A percentile compares a stretch with the other conserved stretches of the same genome.
These are phyloP conservation scores for Coffea eugenioides DNA, from an alignment of 257 asterid species.

Conservation along the genomic window DNA sequence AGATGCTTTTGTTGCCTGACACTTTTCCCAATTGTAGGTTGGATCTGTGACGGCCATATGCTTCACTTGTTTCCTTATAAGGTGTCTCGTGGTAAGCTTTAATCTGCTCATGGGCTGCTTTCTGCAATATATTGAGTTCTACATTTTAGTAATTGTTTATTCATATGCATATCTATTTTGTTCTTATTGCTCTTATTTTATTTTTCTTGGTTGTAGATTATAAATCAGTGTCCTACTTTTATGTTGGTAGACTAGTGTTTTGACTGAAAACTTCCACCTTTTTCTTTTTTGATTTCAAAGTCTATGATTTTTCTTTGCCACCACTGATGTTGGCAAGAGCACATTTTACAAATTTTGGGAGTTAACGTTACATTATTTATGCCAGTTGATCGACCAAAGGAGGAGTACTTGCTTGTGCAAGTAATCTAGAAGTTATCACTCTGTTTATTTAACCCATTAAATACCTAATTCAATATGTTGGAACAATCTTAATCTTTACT, in stretches of 20 bases:
- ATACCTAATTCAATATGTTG: too few relatives aligned
- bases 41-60: slow-evolving; percentile 96
- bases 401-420: neutral
- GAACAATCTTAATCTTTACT: too few relatives aligned
- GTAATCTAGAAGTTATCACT: too few relatives aligned
- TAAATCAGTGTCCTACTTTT: neutral
- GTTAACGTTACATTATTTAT: neutral
- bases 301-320: neutral
- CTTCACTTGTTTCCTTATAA: slow-evolving; percentile 81
- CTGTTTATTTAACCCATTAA: too few relatives aligned
- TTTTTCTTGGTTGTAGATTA: neutral
- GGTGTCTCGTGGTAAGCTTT: slow-evolving; percentile 82
- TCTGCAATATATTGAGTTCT: neutral
- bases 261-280: neutral
- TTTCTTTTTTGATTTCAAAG: neutral
- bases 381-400: neutral
- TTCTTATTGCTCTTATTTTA: neutral
- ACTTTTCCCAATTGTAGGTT: slow-evolving; percentile 46
- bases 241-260: neutral
- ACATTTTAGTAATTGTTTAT: neutral
- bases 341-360: neutral
- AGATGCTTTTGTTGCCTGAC: neutral
- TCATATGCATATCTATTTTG: neutral
- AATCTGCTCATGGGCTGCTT: neutral
- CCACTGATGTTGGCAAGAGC: neutral